A percentile compares a stretch with the other conserved stretches of the same genome.
phyloP scores from a whole-genome alignment of 2,329 filamentous ascomycete genomes.

The Phialocephala sp. region DNA sequence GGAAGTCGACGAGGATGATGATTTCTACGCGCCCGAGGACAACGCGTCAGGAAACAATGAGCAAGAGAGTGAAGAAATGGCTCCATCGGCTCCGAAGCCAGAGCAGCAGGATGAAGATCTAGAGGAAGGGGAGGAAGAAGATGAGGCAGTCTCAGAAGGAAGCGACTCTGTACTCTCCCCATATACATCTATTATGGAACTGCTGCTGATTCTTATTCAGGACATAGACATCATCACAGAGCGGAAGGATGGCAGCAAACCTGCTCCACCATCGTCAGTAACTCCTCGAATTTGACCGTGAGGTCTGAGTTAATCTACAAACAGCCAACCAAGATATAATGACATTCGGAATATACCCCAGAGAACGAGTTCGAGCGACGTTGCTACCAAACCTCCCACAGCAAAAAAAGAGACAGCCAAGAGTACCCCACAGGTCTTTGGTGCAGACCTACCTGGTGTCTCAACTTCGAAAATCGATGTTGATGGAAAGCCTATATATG shows the following conservation, averaged over 20 bases:
- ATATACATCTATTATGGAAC: neutral
- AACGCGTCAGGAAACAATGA: conserved; percentile 43
- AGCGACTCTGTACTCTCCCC: conserved; percentile 54
- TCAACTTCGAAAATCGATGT: conserved; percentile 85
- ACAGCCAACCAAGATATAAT: conserved; percentile 65
- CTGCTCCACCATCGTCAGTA: conserved; percentile 62
- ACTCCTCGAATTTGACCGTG: neutral
- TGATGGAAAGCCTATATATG: conserved; percentile 80
- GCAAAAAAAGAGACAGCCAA: conserved; percentile 56
- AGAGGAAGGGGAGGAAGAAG: conserved; percentile 69
- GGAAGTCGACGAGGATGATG: conserved; percentile 72
- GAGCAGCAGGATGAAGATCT: conserved; percentile 57
- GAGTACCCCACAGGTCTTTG: conserved; percentile 47
- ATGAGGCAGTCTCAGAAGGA: conserved; percentile 59
- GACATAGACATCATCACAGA: conserved; percentile 74
- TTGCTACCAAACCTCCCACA: conserved; percentile 51
- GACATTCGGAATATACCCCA: conserved; percentile 71
- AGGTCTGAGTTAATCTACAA: conserved; percentile 26
- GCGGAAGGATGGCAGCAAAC: conserved; percentile 67
- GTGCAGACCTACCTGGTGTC: conserved; percentile 64
- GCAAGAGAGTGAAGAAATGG: conserved; percentile 32
- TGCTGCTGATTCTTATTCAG: conserved; percentile 44
- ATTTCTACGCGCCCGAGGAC: conserved; percentile 69
- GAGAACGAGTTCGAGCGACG: conserved; percentile 59
- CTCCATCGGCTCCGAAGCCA: conserved; percentile 37